These are phyloP conservation scores for Pelargonium citronellum DNA, from an alignment of 441 rosid species.

Conservation along the genomic window DNA sequence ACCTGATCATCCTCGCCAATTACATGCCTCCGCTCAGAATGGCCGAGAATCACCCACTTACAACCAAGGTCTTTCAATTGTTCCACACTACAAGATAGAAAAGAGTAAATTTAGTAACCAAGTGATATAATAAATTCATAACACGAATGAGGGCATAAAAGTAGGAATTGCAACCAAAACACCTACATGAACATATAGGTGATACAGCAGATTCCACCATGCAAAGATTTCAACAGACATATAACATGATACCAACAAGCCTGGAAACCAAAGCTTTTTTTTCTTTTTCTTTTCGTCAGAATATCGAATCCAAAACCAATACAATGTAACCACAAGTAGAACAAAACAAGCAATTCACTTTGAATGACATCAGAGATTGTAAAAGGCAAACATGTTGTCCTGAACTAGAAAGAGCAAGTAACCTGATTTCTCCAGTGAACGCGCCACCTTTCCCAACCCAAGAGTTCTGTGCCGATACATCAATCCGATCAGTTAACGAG, in stretches of 20 bases:
- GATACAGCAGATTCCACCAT: too few relatives aligned
- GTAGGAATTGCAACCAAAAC: neutral
- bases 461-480: conserved; percentile 81
- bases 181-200: too few relatives aligned
- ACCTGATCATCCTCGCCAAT: conserved; percentile 91
- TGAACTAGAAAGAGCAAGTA: neutral
- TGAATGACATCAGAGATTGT: too few relatives aligned
- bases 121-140: neutral
- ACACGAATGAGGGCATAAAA: neutral
- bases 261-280: too few relatives aligned
- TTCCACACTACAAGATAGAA: conserved; percentile 55
- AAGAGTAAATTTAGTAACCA: neutral
- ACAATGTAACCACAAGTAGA: too few relatives aligned
- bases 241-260: too few relatives aligned
- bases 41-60: conserved; percentile 97
- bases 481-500: conserved; percentile 59
- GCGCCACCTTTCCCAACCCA: conserved; percentile 97
- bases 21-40: conserved; percentile 86
- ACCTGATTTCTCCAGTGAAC: conserved; percentile 98
- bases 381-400: too few relatives aligned
- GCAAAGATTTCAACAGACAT: too few relatives aligned
- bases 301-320: too few relatives aligned
- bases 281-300: too few relatives aligned
- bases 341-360: too few relatives aligned
- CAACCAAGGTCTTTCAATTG: conserved; percentile 86